Evolutionary conservation across 805 yeast genomes (phyloP).

Genomic region (Komagataella pseudopastoris): DNA sequence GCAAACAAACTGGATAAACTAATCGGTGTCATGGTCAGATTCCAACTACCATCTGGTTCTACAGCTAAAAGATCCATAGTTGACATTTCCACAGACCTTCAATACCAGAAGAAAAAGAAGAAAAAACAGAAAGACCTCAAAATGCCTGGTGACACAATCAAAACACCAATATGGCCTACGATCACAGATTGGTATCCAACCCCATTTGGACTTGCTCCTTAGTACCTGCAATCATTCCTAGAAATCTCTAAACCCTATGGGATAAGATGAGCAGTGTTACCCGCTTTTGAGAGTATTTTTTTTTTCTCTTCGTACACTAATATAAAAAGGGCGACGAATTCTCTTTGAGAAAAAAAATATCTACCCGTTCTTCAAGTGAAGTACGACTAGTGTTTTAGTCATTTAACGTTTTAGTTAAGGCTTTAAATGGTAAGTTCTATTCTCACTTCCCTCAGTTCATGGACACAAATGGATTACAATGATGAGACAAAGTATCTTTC

Average conservation of each 20-base stretch:
- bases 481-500: slow-evolving; percentile 48
- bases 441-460: not conserved
- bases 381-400: not conserved
- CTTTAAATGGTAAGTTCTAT: not conserved
- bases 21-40: not conserved
- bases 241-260: not conserved
- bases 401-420: not conserved
- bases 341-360: not conserved
- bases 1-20: not conserved
- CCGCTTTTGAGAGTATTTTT: not conserved
- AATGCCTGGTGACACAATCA: not conserved
- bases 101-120: not conserved
- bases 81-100: not conserved
- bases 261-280: not conserved
- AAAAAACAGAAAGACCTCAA: not conserved
- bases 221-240: not conserved
- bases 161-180: not conserved
- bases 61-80: not conserved
- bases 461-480: slow-evolving; percentile 2
- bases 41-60: not conserved
- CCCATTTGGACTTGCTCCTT: not conserved
- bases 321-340: not conserved
- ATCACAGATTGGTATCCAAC: not conserved
- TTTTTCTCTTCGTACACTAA: not conserved
- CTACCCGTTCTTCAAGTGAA: not conserved